Evolutionary conservation across 78 protist species (phyloP), one percentile per base, ranked within the genome.

Genomic region (Pigoraptor vietnamica): DNA sequence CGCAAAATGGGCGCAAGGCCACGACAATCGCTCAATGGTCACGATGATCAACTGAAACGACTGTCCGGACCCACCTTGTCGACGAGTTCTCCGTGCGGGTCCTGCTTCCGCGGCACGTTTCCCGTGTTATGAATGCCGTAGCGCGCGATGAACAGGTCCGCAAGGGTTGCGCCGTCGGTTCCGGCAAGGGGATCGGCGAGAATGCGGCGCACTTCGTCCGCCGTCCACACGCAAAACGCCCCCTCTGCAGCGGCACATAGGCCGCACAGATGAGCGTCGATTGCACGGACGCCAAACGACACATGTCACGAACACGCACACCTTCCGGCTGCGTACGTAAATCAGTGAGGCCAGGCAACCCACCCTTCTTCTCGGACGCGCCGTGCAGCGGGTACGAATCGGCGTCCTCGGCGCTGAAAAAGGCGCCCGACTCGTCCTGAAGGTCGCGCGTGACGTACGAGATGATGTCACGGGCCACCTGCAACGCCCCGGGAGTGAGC

Each of bases 321-420:
- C 6, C 67, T 21, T 48, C 24, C 48, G 1, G 79, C 93, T 88
- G 40, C 33, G 67, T 35, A 86, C 37, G 33, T 6, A 81, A 40
- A 14, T 40, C 56, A 40, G 25, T 40, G 56, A 40, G 14, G 56
- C 32, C 35, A 93, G 84, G 84, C 93, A 87, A n/a, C n/a, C n/a
- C n/a, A 48, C 67, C 67, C 29, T 14, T 48, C 67, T 48, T 48
- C 67, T 48, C 67, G 67, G 14, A 6, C 67, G 67, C 6, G 29
- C 67, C 67, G 29, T 48, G 67, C 67, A 6, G 67, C 14, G 67
- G 67, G 67, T 48, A 48, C 29, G 67, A 48, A 87, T 96, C 97
- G 1, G 97, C 97, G 92, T 96, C 97, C 35, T 94, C 96, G 23
- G 97, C 96, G 25, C 88, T 38, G 82, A 33, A 95, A 89, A 96